Evolutionary conservation across 1,284 basidiomycete genomes (phyloP), one percentile per base, ranked within the genome.

Genomic region (Rhizoctonia solani): DNA sequence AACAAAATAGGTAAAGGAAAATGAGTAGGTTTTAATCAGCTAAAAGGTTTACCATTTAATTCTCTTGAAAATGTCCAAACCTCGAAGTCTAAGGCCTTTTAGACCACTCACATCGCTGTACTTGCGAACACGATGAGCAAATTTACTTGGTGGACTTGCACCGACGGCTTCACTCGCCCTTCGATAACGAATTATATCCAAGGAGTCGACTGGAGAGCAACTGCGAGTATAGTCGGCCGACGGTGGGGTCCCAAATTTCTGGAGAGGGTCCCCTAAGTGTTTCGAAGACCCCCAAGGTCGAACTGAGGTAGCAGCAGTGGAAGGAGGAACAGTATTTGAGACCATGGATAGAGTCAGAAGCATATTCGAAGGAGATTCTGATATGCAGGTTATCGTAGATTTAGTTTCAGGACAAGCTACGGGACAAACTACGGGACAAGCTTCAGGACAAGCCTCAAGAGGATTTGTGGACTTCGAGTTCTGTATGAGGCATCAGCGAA

Each of bases 141-240:
- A 54, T 8, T 41, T 14, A 16, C 25, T 50, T 13, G 27, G 23
- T 42, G 39, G 50, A 23, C 19, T 30, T 11, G 27, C 8, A 19
- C 42, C 27, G 13, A 27, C 44, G 27, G 41, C 14, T 25, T 66
- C 63, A 29, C 52, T 66, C 30, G 50, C 52, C 13, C 41, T 11
- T 14, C 52, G 52, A 8, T 25, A 25, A 9, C 63, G 63, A 21
- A 52, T 25, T 25, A 66, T 47, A n/a, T 19, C 16, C n/a, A 66
- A 29, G n/a, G 63, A 66, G 41, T 66, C 63, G 1, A 54, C 41
- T 11, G 63, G 52, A n/a, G 50, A 32, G 25, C 41, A 52, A 14
- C 50, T 34, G 9, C 30, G 25, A 30, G 39, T 47, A 27, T 54
- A 66, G 13, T 27, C 49, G 6, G 27, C 9, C 4, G 42, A 37